Base-by-base conservation (phyloP, 768 basidiomycete species). In the Lactarius hatsudake region DNA sequence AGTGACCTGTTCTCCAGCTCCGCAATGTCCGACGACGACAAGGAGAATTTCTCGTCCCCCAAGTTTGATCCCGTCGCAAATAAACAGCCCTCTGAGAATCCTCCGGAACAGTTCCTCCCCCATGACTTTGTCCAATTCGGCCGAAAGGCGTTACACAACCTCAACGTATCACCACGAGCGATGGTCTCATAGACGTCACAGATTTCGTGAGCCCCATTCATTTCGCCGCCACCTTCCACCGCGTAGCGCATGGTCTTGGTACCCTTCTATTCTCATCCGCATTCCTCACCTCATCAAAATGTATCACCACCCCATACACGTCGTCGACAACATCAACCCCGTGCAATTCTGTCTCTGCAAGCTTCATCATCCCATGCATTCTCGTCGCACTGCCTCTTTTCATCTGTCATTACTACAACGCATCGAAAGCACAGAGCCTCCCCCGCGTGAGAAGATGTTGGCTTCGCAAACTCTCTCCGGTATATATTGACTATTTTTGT, bases 121-220 rank as follows among this genome's bases (percentile, higher is more conserved):
- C 89, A 91, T 75, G 90, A 91, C 78, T 92, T 88, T 75, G 88
- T 93, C 71, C 77, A 85, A 42, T 90, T 91, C 76, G 87, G 90
- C 75, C 88, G 91, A 59, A 86, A 87, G 62, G 89, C 87, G 71
- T 85, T 93, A 59, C 89, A 91, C 77, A 89, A 83, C 75, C 82
- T 91, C 78, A 93, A 91, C 75, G 82, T 87, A 72, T 86, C 87
- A 20, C 82, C 84, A 74, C 70, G 72, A 18, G 79, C 84, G 71
- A 79, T 87, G 76, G 84, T 85, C 72, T 82, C 87, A 81, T 90
- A 87, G 78, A 67, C 65, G 67, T 70, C 69, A 59, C 65, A 67
- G 56, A 59, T 58, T 65, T 59, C 45, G 73, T 56, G 42, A 40
- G 48, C 61, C 30, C 62, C 61, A 57, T 34, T 65, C 67, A 59